Conservation (phyloP, 2,329 filamentous ascomycete genomes). For the Xylariales sp. region DNA sequence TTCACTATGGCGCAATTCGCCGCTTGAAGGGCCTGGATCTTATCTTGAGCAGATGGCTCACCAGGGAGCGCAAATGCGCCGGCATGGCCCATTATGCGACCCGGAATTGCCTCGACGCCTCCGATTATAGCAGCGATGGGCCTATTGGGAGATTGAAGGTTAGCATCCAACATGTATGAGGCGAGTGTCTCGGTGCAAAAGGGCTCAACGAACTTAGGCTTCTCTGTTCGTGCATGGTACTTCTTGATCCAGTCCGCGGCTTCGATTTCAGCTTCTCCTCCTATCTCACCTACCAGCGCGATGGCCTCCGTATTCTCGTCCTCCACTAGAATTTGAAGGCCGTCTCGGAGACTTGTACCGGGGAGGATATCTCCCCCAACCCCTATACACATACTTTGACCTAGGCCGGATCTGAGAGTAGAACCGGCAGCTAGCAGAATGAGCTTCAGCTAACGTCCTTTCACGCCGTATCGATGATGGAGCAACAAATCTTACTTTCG, state of each 20-base stretch:
- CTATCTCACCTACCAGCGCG: constrained; percentile 78
- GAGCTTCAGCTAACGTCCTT: constrained; percentile 21
- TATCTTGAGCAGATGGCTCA: constrained; percentile 72
- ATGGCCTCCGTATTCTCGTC: constrained; percentile 78
- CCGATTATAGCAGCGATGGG: constrained; percentile 79
- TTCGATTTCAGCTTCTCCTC: constrained; percentile 75
- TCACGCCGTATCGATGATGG: neutral
- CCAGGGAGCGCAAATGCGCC: constrained; percentile 77
- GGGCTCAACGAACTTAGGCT: constrained; percentile 68
- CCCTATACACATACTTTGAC: constrained; percentile 78
- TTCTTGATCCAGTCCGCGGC: constrained; percentile 79
- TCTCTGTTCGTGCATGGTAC: constrained; percentile 66
- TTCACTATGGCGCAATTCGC: constrained; percentile 78
- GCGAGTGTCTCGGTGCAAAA: neutral
- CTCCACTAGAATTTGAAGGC: constrained; percentile 71
- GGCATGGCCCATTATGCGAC: constrained; percentile 81
- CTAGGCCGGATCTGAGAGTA: constrained; percentile 74
- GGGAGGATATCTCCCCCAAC: constrained; percentile 79
- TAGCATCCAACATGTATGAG: neutral
- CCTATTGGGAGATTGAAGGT: constrained; percentile 52
- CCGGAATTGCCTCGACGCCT: constrained; percentile 71
- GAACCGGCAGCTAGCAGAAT: constrained; percentile 70
- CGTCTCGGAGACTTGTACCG: constrained; percentile 80
- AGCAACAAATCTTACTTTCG: constrained; percentile 57
- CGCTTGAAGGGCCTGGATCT: constrained; percentile 72